Evolutionary conservation across 2,329 filamentous ascomycete genomes (phyloP).

Genomic region (Exophiala viscosa): DNA sequence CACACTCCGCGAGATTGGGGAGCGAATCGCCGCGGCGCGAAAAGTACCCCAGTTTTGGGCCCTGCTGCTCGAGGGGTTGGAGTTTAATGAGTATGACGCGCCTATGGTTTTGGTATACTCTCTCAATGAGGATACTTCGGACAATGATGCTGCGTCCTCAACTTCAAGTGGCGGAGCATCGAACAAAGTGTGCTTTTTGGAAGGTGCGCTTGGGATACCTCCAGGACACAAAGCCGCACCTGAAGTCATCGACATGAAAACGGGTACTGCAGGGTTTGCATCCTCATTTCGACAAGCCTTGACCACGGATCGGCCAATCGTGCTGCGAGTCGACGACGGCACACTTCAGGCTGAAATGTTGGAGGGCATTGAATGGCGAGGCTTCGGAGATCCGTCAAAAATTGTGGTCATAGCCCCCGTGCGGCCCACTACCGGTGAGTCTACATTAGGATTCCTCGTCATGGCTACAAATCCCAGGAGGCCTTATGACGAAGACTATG

Average conservation of each 20-base stretch:
- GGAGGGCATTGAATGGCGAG: constrained; percentile 64
- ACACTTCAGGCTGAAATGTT: constrained; percentile 64
- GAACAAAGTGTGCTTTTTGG: constrained; percentile 63
- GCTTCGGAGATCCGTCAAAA: constrained; percentile 66
- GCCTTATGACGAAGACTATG: constrained; percentile 77
- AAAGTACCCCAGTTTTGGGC: constrained; percentile 72
- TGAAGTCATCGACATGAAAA: constrained; percentile 63
- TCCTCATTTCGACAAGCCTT: constrained; percentile 74
- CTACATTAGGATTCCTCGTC: constrained; percentile 72
- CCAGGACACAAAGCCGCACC: constrained; percentile 60
- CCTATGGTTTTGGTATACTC: constrained; percentile 77
- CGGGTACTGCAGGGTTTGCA: constrained; percentile 68
- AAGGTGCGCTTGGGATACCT: constrained; percentile 68
- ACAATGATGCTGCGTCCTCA: constrained; percentile 69
- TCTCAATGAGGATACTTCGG: constrained; percentile 61
- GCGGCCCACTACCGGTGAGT: constrained; percentile 70
- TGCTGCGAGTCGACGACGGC: constrained; percentile 63
- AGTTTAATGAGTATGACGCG: constrained; percentile 70
- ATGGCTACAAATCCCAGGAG: constrained; percentile 74
- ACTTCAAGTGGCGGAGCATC: constrained; percentile 63
- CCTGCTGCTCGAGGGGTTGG: constrained; percentile 64
- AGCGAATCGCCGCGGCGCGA: constrained; percentile 68
- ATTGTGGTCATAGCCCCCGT: constrained; percentile 75
- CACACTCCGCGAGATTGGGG: constrained; percentile 71
- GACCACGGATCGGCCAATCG: constrained; percentile 61